These are phyloP conservation scores for Fusarium sp. DNA, from an alignment of 2,329 filamentous ascomycete species.

Conservation along the genomic window DNA sequence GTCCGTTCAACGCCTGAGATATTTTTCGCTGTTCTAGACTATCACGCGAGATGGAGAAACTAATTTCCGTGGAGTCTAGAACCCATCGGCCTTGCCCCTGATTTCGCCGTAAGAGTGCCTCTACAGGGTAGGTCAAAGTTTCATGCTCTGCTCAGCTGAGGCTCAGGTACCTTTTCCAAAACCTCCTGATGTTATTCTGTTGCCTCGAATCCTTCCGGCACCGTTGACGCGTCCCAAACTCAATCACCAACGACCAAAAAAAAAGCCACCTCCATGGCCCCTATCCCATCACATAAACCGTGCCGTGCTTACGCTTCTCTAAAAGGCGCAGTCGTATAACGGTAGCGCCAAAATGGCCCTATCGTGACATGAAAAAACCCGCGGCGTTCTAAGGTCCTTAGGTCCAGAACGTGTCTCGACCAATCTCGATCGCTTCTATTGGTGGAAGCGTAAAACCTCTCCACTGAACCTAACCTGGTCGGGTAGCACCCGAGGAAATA, in stretches of 20 bases:
- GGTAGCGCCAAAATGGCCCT: not conserved
- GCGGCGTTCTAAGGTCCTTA: not conserved
- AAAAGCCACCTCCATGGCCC: not conserved
- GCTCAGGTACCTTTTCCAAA: not conserved
- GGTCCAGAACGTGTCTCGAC: not conserved
- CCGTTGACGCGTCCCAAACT: not conserved
- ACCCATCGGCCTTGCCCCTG: accelerated
- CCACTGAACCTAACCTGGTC: not conserved
- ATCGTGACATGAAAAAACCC: not conserved
- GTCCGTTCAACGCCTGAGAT: not conserved
- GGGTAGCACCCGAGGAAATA: not conserved
- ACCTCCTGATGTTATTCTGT: not conserved
- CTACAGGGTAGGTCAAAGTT: not conserved
- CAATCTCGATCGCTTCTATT: not conserved
- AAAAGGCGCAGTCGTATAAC: not conserved
- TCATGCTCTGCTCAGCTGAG: not conserved
- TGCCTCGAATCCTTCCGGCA: not conserved
- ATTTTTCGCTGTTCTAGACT: not conserved
- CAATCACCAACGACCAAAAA: not conserved
- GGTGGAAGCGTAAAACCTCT: not conserved
- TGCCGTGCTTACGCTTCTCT: not conserved
- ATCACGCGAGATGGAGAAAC: not conserved
- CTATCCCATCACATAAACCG: not conserved
- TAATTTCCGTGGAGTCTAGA: not conserved
- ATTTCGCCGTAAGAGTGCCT: accelerated